Conservation (phyloP, 2,329 filamentous ascomycete species). For the Mycosphaerelloides madeirae region DNA sequence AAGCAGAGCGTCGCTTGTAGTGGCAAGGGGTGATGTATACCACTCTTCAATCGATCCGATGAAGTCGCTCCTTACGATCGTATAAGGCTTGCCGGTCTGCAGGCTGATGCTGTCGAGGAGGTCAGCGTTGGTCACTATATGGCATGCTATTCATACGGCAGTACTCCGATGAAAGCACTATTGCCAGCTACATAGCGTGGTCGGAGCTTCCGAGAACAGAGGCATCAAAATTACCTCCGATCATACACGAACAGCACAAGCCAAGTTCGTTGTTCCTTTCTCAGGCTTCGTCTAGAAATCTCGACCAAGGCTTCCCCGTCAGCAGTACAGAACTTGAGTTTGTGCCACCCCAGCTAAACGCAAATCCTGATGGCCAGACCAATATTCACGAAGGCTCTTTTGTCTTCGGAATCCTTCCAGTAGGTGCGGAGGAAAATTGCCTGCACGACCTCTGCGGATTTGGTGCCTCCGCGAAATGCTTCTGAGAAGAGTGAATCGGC, state of each 20-base stretch:
- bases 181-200: too few species aligned
- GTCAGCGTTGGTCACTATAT: not conserved
- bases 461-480: conserved; percentile 32
- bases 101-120: conserved; percentile 37
- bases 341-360: conserved; percentile 39
- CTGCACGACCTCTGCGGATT: conserved; percentile 39
- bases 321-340: conserved; percentile 20
- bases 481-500: conserved; percentile 31
- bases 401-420: conserved; percentile 43
- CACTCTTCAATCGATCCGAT: conserved; percentile 36
- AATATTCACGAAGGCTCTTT: conserved; percentile 37
- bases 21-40: conserved; percentile 31
- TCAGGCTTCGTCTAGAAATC: conserved; percentile 24
- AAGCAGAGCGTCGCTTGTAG: conserved; percentile 34
- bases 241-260: conserved; percentile 40
- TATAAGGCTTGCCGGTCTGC: conserved; percentile 41
- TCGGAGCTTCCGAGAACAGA: too few species aligned
- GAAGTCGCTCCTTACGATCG: conserved; percentile 39
- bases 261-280: conserved; percentile 38
- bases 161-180: too few species aligned
- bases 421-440: conserved; percentile 39
- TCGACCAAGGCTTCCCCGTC: not conserved
- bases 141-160: too few species aligned
- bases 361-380: conserved; percentile 41
- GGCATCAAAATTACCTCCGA: conserved; percentile 30